A percentile compares a stretch with the other conserved stretches of the same genome.
phyloP scores from a whole-genome alignment of 2,329 filamentous ascomycete species.

The Rhytidhysteron rufulum region DNA sequence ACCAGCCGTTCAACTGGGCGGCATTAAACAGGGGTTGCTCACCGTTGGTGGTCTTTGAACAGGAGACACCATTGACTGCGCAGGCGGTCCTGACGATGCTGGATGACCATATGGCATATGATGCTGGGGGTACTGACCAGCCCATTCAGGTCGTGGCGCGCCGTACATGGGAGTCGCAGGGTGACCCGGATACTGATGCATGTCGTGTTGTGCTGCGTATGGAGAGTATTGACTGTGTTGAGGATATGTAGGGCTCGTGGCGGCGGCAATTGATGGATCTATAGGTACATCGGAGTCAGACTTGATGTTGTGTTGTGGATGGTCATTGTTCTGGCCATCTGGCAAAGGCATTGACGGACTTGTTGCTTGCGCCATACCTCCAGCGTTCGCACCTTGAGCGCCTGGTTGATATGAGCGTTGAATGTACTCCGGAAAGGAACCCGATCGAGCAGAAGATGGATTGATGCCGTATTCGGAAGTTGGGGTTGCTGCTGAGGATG shows the following conservation, averaged over 20 bases:
- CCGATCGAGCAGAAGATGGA: constrained; percentile 71
- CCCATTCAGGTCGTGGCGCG: constrained; percentile 65
- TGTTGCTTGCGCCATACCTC: constrained; percentile 98
- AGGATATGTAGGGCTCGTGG: constrained; percentile 86
- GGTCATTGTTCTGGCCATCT: constrained; percentile 70
- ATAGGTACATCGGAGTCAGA: constrained; percentile 97
- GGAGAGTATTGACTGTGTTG: constrained; percentile 79
- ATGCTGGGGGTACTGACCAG: constrained; percentile 50
- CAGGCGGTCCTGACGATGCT: constrained; percentile 54
- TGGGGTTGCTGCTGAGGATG: constrained; percentile 74
- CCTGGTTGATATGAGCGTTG: constrained; percentile 78
- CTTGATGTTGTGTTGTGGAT: constrained; percentile 66
- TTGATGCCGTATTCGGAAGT: constrained; percentile 85
- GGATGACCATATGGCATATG: constrained; percentile 49
- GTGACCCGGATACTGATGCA: constrained; percentile 72
- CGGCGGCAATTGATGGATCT: constrained; percentile 96
- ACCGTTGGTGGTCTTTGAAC: constrained; percentile 61
- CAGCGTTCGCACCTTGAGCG: constrained; percentile 69
- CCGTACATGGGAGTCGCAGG: constrained; percentile 61
- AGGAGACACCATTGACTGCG: constrained; percentile 57
- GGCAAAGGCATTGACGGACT: constrained; percentile 92
- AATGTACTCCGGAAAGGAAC: constrained; percentile 83
- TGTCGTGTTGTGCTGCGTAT: constrained; percentile 80
- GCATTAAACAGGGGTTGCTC: too few relatives aligned
- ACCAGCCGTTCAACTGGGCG: too few relatives aligned